Base-by-base conservation (phyloP, 768 basidiomycete genomes). In the Sistotremastrum suecicum region DNA sequence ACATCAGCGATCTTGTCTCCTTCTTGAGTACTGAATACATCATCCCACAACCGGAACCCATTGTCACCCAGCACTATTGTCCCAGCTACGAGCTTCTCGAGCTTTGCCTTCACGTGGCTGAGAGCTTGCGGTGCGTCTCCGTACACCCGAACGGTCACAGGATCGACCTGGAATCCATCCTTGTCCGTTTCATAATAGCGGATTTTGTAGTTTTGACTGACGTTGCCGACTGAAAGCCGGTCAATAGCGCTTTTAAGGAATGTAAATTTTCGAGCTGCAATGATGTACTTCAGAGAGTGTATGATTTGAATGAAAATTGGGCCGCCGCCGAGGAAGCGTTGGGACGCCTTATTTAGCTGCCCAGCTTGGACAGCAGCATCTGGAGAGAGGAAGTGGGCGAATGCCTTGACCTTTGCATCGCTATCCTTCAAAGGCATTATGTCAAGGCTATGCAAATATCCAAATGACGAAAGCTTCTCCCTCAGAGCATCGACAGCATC, bases 341-440 rank as follows among this genome's bases (percentile, higher is more conserved):
- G 74, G 39, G 63, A 65, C 38, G 72, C 64, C 2, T 54, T 60
- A 53, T 84, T 60, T 1, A 87, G 53, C 12, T 58, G 56, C 8
- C 60, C 58, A 12, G 75, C 79, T 0, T 55, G 61, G 38, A 68
- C 64, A 0, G 85, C 84, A 39, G 71, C 71, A 0, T 60, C 53
- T 0, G 75, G 62, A 5, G 70, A 66, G 0, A 67, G 56, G 57
- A 78, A 85, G 10, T 63, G 67, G 0, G 70, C 80, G 68, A 72
- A 80, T 0, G 67, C 76, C 4, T 66, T 69, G 39, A 79, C 61
- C 34, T 60, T 56, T 0, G 73, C 73, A 7, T 70, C 59, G 35
- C 50, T 65, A 52, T 74, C 76, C 0, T 78, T 77, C 2, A 76
- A 63, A 0, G 74, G 67, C n/a, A 64, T 45, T 4, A 75, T 47